Evolutionary conservation across 2,329 filamentous ascomycete species (phyloP).

Genomic region (Didymella arachidicola): DNA sequence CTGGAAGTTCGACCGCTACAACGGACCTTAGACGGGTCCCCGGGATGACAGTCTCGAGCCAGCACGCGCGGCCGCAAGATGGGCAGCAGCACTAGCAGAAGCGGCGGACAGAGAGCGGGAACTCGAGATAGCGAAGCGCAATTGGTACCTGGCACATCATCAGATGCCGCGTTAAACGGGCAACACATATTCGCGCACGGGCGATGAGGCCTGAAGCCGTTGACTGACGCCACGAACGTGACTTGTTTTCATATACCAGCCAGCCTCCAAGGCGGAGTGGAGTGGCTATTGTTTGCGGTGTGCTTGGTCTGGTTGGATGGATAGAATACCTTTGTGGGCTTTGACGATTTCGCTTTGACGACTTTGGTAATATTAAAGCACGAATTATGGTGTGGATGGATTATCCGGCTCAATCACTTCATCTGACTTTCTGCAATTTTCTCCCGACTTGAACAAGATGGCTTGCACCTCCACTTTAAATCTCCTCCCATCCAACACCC

Average conservation of each 20-base stretch:
- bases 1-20: constrained; percentile 69
- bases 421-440: too few species aligned
- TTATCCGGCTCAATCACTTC: too few species aligned
- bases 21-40: constrained; percentile 35
- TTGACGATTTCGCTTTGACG: background rate
- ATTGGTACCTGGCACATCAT: too few species aligned
- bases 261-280: background rate
- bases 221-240: background rate
- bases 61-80: background rate
- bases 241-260: background rate
- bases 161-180: background rate
- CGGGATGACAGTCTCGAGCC: background rate
- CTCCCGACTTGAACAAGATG: too few species aligned
- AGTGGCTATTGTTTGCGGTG: background rate
- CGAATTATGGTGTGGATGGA: background rate
- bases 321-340: background rate
- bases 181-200: background rate
- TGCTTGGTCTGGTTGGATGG: background rate
- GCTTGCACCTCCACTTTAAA: too few species aligned
- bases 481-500: too few species aligned
- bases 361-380: background rate
- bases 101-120: background rate
- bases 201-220: background rate
- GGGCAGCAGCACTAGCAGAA: background rate
- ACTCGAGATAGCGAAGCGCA: background rate